These are phyloP conservation scores for Dendrobium huoshanense DNA, from an alignment of 106 monocot species.

Conservation along the genomic window DNA sequence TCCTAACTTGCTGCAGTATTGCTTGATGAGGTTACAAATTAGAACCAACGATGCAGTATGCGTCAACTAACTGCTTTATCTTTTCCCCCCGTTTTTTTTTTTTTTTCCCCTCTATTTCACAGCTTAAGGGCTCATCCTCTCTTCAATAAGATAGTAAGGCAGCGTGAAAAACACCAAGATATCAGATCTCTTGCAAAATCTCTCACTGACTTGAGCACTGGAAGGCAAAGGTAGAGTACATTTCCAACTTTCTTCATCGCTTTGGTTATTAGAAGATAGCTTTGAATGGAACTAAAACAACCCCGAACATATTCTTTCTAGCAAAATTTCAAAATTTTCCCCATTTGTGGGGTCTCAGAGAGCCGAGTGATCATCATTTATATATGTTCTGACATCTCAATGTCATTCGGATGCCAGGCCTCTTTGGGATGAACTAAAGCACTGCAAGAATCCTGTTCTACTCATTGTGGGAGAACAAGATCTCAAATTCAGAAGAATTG, in stretches of 20 bases:
- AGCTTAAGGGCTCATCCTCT: conserved; percentile 83
- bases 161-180: conserved; percentile 40
- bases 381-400: neutral
- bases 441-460: conserved; percentile 47
- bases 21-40: too few species aligned
- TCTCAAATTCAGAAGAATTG: conserved; percentile 58
- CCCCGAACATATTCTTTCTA: neutral
- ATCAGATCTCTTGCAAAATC: conserved; percentile 49
- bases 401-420: conserved; percentile 30
- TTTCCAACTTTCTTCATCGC: neutral
- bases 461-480: conserved; percentile 74
- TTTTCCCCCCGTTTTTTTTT: neutral
- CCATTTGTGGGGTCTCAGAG: neutral
- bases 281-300: neutral
- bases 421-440: conserved; percentile 77
- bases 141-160: conserved; percentile 36
- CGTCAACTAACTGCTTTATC: neutral
- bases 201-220: conserved; percentile 58
- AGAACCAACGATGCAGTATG: neutral
- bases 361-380: neutral
- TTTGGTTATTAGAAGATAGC: neutral
- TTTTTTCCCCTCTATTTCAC: conserved; percentile 3
- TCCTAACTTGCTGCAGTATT: too few species aligned
- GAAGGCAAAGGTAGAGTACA: conserved; percentile 67
- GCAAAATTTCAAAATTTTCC: neutral